Percentiles rank a stretch among this genome's conserved stretches.
Conservation (phyloP, 2,329 filamentous ascomycete genomes). For the Helotiales sp. region DNA sequence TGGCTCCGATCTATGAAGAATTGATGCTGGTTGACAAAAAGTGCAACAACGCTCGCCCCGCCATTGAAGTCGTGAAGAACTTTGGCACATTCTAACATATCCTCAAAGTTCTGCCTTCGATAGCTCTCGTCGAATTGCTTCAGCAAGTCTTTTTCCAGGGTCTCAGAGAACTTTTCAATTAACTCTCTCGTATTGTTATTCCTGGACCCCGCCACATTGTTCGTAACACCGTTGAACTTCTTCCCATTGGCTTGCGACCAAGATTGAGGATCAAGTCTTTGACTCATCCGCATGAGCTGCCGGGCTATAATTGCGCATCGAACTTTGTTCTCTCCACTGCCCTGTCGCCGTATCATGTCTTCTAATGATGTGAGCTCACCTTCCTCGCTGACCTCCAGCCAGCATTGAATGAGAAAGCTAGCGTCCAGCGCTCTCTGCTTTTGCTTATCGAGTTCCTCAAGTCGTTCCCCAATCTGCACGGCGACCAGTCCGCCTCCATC, state of each 20-base stretch:
- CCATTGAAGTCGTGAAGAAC: slow-evolving; percentile 96
- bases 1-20: slow-evolving; percentile 98
- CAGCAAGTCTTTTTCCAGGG: slow-evolving; percentile 89
- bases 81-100: slow-evolving; percentile 96
- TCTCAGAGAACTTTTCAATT: slow-evolving; percentile 95
- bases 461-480: slow-evolving; percentile 88
- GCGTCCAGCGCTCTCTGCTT: slow-evolving; percentile 87
- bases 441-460: slow-evolving; percentile 94
- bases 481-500: slow-evolving; percentile 80
- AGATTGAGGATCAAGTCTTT: slow-evolving; percentile 77
- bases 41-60: slow-evolving; percentile 88
- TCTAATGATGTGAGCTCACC: slow-evolving; percentile 86
- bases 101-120: slow-evolving; percentile 89
- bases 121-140: slow-evolving; percentile 99
- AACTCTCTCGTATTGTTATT: slow-evolving; percentile 74
- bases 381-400: slow-evolving; percentile 90
- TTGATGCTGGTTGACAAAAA: slow-evolving; percentile 98
- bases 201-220: slow-evolving; percentile 44
- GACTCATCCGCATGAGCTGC: slow-evolving; percentile 91
- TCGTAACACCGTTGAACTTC: slow-evolving; percentile 50
- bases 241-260: slow-evolving; percentile 64
- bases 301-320: slow-evolving; percentile 91
- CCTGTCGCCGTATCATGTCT: slow-evolving; percentile 75
- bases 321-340: slow-evolving; percentile 87
- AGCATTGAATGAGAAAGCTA: slow-evolving; percentile 93